Conservation (phyloP, 352 stramenopile species). For the Phytophthora vignae region DNA sequence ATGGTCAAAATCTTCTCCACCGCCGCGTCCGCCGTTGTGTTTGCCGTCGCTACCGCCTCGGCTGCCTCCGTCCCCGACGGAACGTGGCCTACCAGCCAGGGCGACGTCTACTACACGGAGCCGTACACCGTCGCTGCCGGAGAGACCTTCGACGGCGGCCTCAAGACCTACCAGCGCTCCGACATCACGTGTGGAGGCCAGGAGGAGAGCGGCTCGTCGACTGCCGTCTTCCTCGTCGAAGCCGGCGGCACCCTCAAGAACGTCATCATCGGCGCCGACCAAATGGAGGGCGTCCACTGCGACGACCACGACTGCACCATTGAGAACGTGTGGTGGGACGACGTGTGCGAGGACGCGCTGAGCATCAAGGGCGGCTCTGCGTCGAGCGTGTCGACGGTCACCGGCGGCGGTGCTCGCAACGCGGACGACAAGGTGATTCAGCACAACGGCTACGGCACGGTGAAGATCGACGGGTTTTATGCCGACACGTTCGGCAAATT, state of each 20-base stretch:
- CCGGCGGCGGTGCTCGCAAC: constrained; percentile 46
- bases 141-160: constrained; percentile 57
- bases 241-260: constrained; percentile 59
- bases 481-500: constrained; percentile 56
- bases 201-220: constrained; percentile 33
- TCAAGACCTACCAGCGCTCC: constrained; percentile 67
- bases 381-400: constrained; percentile 39
- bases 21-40: no score
- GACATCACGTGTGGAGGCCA: constrained; percentile 51
- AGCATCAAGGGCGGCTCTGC: constrained; percentile 51
- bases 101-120: constrained; percentile 30
- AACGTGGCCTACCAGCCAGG: constrained; percentile 35
- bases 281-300: constrained; percentile 60
- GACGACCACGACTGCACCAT: constrained; percentile 49
- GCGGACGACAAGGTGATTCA: constrained; percentile 65
- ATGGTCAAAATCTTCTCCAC: no score
- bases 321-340: constrained; percentile 66
- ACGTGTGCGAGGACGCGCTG: constrained; percentile 57
- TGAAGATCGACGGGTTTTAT: constrained; percentile 58
- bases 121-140: constrained; percentile 45
- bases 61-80: constrained; percentile 31
- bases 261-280: constrained; percentile 58
- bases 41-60: no score
- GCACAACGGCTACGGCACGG: constrained; percentile 52
- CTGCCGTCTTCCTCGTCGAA: constrained; percentile 49